phyloP scores from a whole-genome alignment of 1,284 basidiomycete species.

The Trichosporon coremiiforme region DNA sequence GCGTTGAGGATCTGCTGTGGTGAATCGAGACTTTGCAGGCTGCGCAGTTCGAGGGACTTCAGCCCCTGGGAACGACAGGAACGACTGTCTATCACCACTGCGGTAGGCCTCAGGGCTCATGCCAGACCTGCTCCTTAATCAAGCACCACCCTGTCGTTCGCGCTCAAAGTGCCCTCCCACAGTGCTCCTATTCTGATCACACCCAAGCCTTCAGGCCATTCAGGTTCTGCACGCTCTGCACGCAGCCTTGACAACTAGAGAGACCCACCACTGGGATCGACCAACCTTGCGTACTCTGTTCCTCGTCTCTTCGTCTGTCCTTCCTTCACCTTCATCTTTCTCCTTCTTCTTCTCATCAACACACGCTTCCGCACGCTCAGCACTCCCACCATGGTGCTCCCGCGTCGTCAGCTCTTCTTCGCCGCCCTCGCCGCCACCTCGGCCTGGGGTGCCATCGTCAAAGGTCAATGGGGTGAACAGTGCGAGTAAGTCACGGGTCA shows the following conservation, averaged over 20 bases:
- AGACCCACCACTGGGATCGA: constrained; percentile 4
- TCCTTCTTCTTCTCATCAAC: background rate
- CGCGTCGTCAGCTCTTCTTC: constrained; percentile 20
- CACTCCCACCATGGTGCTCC: constrained; percentile 21
- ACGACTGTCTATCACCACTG: constrained; percentile 6
- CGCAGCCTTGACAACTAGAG: background rate
- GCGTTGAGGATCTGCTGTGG: background rate
- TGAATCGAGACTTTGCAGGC: background rate
- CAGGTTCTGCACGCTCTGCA: background rate
- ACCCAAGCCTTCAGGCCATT: background rate
- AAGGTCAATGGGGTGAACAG: constrained; percentile 18
- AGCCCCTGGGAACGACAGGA: constrained; percentile 3
- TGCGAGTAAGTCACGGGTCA: constrained; percentile 24
- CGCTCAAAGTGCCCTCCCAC: constrained; percentile 8
- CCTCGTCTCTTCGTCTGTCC: background rate
- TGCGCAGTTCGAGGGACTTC: background rate
- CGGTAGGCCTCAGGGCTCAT: background rate
- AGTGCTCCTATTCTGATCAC: constrained; percentile 1
- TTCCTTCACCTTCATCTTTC: background rate
- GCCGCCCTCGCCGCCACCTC: constrained; percentile 12
- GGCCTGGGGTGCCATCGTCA: constrained; percentile 9
- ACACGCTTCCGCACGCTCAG: background rate
- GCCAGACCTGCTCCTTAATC: background rate
- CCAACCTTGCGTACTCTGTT: constrained; percentile 11
- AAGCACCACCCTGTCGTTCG: constrained; percentile 12